A percentile compares a stretch with the other conserved stretches of the same genome.
phyloP scores from a whole-genome alignment of 345 rosid species.

The Populus euphratica region DNA sequence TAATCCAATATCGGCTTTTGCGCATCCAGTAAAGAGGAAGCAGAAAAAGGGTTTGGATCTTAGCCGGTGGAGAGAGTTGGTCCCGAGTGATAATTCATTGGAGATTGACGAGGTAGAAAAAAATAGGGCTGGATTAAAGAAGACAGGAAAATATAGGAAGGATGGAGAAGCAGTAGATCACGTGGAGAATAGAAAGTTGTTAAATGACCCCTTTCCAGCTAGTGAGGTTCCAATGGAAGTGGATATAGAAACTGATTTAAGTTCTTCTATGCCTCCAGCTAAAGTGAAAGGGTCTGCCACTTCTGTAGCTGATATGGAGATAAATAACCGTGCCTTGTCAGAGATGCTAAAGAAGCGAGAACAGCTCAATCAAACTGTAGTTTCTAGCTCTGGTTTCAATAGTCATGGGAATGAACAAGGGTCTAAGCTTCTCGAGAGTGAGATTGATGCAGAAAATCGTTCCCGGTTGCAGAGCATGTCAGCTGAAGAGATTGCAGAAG shows the following conservation, averaged over 20 bases:
- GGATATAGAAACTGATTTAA: constrained; percentile 21
- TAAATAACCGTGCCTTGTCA: constrained; percentile 18
- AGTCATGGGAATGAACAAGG: constrained; percentile 30
- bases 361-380: constrained; percentile 11
- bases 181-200: constrained; percentile 6
- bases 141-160: constrained; percentile 15
- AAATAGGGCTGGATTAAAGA: constrained; percentile 9
- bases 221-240: constrained; percentile 29
- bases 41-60: constrained; percentile 55
- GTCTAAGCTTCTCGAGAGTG: constrained; percentile 53
- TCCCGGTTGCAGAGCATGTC: constrained; percentile 67
- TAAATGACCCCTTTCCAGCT: constrained; percentile 13
- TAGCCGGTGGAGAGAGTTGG: constrained; percentile 46
- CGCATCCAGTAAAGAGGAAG: constrained; percentile 66
- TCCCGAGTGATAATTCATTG: constrained; percentile 23
- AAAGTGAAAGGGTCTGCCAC: constrained; percentile 7
- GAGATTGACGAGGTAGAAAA: constrained; percentile 12
- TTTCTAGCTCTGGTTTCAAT: constrained; percentile 28
- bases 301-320: constrained; percentile 22
- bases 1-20: constrained; percentile 48
- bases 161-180: background rate
- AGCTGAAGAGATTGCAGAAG: constrained; percentile 65
- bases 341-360: constrained; percentile 14
- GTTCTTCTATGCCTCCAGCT: constrained; percentile 10
- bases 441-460: constrained; percentile 74